A percentile compares a stretch with the other conserved stretches of the same genome.
phyloP scores from a whole-genome alignment of 2,329 filamentous ascomycete genomes.

The Chalaropsis thielavioides region DNA sequence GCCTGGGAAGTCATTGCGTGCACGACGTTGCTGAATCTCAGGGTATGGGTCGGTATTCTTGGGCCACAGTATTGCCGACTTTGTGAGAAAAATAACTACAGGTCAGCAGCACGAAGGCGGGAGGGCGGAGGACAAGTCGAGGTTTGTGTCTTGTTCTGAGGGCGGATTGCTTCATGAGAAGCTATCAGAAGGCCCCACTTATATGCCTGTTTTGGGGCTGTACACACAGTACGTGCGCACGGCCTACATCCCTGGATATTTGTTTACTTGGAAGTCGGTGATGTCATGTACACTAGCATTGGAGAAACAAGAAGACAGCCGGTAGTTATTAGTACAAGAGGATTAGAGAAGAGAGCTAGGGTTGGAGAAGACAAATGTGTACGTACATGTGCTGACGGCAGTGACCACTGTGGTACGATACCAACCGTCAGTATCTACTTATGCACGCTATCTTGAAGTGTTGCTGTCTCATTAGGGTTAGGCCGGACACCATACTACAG shows the following conservation, averaged over 20 bases:
- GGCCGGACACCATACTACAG: too few species aligned
- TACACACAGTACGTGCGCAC: not conserved
- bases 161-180: not conserved
- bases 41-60: not conserved
- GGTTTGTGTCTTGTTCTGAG: not conserved
- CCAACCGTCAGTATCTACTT: too few species aligned
- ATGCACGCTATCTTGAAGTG: too few species aligned
- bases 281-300: not conserved
- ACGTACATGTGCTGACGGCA: too few species aligned
- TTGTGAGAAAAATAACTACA: not conserved
- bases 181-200: not conserved
- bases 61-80: too few species aligned
- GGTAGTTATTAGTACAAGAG: not conserved
- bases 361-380: not conserved
- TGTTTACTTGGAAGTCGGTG: not conserved
- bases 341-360: not conserved
- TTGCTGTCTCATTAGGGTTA: too few species aligned
- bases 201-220: not conserved
- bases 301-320: not conserved
- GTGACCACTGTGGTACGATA: too few species aligned
- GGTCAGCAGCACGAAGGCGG: not conserved
- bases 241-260: not conserved
- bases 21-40: constrained; percentile 12
- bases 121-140: not conserved
- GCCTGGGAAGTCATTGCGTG: constrained; percentile 36